phyloP scores from a whole-genome alignment of 805 yeast species.

The Myxozyma sirexii region DNA sequence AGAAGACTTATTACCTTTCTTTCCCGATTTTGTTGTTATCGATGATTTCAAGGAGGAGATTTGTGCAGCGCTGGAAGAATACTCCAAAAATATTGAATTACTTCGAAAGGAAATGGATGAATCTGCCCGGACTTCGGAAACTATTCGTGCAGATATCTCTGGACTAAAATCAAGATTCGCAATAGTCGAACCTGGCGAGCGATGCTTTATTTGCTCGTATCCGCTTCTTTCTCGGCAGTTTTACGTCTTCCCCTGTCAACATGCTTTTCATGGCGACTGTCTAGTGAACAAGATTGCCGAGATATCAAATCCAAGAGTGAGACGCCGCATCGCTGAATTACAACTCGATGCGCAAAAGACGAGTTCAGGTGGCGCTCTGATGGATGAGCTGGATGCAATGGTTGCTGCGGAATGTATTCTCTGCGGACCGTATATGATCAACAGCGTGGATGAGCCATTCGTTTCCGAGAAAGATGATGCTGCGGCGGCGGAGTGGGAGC shows the following conservation, averaged over 20 bases:
- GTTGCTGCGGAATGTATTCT: conserved; percentile 68
- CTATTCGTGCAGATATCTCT: conserved; percentile 62
- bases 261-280: conserved; percentile 88
- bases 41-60: conserved; percentile 84
- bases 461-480: conserved; percentile 41
- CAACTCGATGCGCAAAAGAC: conserved; percentile 49
- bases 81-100: conserved; percentile 65
- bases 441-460: conserved; percentile 66
- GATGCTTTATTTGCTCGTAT: conserved; percentile 72
- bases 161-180: conserved; percentile 56
- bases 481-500: conserved; percentile 26
- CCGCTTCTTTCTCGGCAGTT: conserved; percentile 74
- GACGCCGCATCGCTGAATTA: conserved; percentile 61
- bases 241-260: conserved; percentile 84
- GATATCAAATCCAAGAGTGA: conserved; percentile 67
- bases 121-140: conserved; percentile 61
- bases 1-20: conserved; percentile 79
- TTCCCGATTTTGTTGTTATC: conserved; percentile 81
- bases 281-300: conserved; percentile 61
- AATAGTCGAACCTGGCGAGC: conserved; percentile 77
- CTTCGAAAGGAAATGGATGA: conserved; percentile 75
- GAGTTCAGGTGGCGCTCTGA: conserved; percentile 12
- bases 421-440: conserved; percentile 75
- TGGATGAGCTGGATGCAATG: conserved; percentile 54
- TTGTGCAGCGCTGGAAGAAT: conserved; percentile 72